Evolutionary conservation across 495 filamentous ascomycete species (phyloP), one percentile per base, ranked within the genome.

Genomic region (Aspergillus diversus): DNA sequence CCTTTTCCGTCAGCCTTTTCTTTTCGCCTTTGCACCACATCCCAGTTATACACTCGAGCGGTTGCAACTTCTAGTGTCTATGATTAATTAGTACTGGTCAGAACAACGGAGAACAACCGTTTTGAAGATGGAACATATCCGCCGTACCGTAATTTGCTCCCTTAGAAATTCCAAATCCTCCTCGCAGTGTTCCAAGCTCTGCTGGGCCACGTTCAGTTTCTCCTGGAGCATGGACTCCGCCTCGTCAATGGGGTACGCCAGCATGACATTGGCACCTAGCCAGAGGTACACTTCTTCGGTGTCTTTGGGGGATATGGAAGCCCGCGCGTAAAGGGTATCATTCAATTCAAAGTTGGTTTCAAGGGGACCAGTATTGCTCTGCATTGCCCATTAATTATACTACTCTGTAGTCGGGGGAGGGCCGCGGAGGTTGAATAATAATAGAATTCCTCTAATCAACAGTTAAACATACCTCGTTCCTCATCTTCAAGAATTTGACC

Each of bases 1-100:
- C 75, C 85, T 64, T 87, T 87, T 7, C 76, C 79, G 5, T 90
- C 89, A 16, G 82, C 84, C 74, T 91, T 94, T 60, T 97, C 94
- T 83, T 96, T 97, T 61, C 95, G 80, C 75, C 94, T 91, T 82
- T 96, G 88, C 37, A 91, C 91, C 7, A 99, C 91, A 71, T 99
- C 95, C 92, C 94, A 97, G 74, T 99, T 99, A 74, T 98, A 99
- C n/a, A 99, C 91, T 59, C 96, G 83, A 21, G 95, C 95, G 16
- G 92, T 93, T 12, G 95, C 95, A 43, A 99, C 95, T 76, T 99
- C 95, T 77, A 99, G 85, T 1, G 95, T 99, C 92, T 97, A 66
- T 16, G 67, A 34, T 16, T 15, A 21, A 37, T n/a, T 7, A 53
- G 13, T 7, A n/a, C 27, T 49, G 5, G 62, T 81, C 55, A 80